Evolutionary conservation across 371 early-diverging fungal species (phyloP), one percentile per base, ranked within the genome.

Genomic region (Conidiobolus coronatus): DNA sequence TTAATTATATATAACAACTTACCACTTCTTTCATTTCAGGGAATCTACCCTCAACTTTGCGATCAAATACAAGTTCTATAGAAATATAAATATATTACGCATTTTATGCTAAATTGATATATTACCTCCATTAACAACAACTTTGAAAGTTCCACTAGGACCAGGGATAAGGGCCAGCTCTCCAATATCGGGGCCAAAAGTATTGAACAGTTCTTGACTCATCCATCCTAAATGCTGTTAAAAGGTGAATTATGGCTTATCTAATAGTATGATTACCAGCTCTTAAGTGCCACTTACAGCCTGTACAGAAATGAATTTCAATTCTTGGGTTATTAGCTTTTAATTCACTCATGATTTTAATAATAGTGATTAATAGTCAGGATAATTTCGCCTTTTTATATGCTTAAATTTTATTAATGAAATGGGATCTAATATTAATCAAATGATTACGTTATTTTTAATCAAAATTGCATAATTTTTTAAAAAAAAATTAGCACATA

Each of bases 1-100:
- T n/a, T n/a, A n/a, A n/a, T n/a, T n/a, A n/a, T n/a, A n/a, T n/a
- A n/a, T n/a, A n/a, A n/a, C n/a, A 40, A 43, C 19, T 34, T 59
- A 68, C 69, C 56, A 74, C 55, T 50, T 77, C 76, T 55, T 79
- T 79, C 61, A 78, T 65, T 55, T 79, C 79, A 8, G 79, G 79
- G 51, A 79, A 77, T 24, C 75, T 48, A 12, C 67, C 68, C 46
- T 67, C 63, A 14, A 66, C 57, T 53, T 74, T 77, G 48, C 79
- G 67, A 54, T 79, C 75, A 62, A 70, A 79, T 38, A 79, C 61
- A 23, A 68, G 55, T 13, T 50, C 63, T 63, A 45, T 34, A 33
- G 2, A 1, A 39, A 22, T 9, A 19, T 33, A 45, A 15, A 2
- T 36, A 21, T 19, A 2, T 21, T 23, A 17, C 41, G 5, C n/a